Conservation (phyloP, 73 alveolate species). For the Tetrahymena thermophila region DNA sequence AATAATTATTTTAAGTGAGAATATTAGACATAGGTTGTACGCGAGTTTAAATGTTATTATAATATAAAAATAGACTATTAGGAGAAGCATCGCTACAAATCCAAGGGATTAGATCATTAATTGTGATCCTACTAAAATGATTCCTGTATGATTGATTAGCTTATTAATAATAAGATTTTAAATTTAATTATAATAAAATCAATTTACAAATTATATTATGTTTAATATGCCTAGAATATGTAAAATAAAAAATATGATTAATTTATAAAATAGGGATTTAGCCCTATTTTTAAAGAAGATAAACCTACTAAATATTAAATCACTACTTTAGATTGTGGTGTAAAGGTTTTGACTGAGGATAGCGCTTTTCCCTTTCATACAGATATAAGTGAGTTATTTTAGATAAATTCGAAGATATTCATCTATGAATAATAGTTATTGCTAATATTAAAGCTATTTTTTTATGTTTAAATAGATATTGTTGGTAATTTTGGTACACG, state of each 20-base stretch:
- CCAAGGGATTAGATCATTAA: not conserved
- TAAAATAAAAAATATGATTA: not conserved
- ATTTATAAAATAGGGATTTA: not conserved
- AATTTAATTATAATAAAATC: no score
- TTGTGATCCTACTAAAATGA: not conserved
- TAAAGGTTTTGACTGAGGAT: not conserved
- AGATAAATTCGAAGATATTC: not conserved
- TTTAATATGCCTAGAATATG: no score
- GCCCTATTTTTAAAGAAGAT: not conserved
- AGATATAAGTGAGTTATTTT: not conserved
- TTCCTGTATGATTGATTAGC: not conserved
- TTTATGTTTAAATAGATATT: not conserved
- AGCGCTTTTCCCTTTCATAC: not conserved
- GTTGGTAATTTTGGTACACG: constrained; percentile 1
- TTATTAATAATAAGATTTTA: no score
- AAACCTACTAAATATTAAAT: not conserved
- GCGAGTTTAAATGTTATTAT: not conserved
- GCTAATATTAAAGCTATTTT: not conserved
- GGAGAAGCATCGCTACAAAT: not conserved
- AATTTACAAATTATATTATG: no score
- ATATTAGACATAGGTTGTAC: not conserved
- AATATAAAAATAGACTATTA: not conserved
- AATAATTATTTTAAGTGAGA: not conserved
- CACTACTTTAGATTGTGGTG: not conserved
- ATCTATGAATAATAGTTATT: no score